Evolutionary conservation across 139 green algal genomes (phyloP), one percentile per base, ranked within the genome.

Genomic region (Ettlia oleoabundans): DNA sequence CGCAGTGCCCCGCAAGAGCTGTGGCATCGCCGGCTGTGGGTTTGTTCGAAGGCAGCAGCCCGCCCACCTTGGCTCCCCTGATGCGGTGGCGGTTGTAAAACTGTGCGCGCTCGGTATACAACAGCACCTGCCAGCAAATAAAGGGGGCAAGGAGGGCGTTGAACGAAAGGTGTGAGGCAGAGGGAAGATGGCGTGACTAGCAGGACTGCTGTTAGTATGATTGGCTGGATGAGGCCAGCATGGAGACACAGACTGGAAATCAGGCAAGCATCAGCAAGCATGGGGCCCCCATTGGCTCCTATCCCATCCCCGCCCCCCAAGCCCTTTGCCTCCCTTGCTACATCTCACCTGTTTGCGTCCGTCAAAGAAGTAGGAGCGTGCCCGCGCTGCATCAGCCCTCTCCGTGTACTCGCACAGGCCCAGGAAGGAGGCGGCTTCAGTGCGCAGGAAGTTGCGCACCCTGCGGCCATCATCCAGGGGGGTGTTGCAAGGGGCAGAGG

Each of bases 91-190:
- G 85, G 82, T 95, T 81, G 88, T 98, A 99, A 75, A 99, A 99
- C 85, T 99, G 96, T 4, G 96, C 90, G 2, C 96, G 86, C 89
- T 99, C 96, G 3, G 94, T 98, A 88, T 97, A 97, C 24, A 99
- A 82, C 85, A 98, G 71, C n/a, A 99, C 61, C 15, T 88, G n/a
- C n/a, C n/a, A n/a, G n/a, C n/a, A n/a, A n/a, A n/a, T n/a, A n/a
- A n/a, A n/a, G n/a, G n/a, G n/a, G n/a, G n/a, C n/a, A n/a, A n/a
- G n/a, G n/a, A n/a, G n/a, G n/a, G n/a, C n/a, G n/a, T n/a, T n/a
- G n/a, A n/a, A n/a, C n/a, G n/a, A n/a, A n/a, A n/a, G n/a, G n/a
- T n/a, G n/a, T n/a, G n/a, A n/a, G n/a, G n/a, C n/a, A n/a, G n/a
- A n/a, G n/a, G n/a, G n/a, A n/a, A n/a, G n/a, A n/a, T n/a, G n/a